Evolutionary conservation across 352 stramenopile species (phyloP).

Genomic region (Globisporangium nodosum): DNA sequence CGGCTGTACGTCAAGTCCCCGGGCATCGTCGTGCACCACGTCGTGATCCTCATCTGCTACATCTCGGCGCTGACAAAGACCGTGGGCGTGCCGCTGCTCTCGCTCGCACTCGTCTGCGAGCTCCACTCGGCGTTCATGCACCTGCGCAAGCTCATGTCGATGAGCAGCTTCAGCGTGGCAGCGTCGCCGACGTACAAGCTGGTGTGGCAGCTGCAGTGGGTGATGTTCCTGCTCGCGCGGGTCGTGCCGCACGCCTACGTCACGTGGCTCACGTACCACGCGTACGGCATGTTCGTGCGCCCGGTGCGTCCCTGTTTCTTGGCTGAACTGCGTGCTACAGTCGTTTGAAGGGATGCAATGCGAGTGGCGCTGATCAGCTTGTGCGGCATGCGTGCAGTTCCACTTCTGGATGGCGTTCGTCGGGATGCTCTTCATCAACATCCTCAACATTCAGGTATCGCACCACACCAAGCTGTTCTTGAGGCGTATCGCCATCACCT

Average conservation of each 20-base stretch:
- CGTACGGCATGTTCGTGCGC: constrained; percentile 29
- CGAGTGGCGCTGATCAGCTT: neutral
- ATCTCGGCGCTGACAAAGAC: constrained; percentile 71
- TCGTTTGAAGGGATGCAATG: neutral
- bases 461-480: too few species aligned
- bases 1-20: constrained; percentile 66
- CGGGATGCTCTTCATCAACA: constrained; percentile 72
- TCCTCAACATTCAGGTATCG: constrained; percentile 50
- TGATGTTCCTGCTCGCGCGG: constrained; percentile 35
- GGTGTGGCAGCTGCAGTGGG: constrained; percentile 61
- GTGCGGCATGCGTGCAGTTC: constrained; percentile 12
- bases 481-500: neutral
- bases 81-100: constrained; percentile 64
- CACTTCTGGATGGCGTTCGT: constrained; percentile 73
- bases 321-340: neutral
- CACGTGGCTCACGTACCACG: constrained; percentile 41
- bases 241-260: constrained; percentile 40
- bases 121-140: constrained; percentile 81
- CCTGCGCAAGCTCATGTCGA: constrained; percentile 62
- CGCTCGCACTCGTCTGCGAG: constrained; percentile 64
- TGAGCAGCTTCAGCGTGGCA: constrained; percentile 40
- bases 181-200: constrained; percentile 24
- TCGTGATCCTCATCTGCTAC: constrained; percentile 78
- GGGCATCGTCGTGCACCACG: constrained; percentile 66
- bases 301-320: constrained; percentile 18